phyloP scores from a whole-genome alignment of 2,329 filamentous ascomycete species.

The Colletotrichum eleusines region DNA sequence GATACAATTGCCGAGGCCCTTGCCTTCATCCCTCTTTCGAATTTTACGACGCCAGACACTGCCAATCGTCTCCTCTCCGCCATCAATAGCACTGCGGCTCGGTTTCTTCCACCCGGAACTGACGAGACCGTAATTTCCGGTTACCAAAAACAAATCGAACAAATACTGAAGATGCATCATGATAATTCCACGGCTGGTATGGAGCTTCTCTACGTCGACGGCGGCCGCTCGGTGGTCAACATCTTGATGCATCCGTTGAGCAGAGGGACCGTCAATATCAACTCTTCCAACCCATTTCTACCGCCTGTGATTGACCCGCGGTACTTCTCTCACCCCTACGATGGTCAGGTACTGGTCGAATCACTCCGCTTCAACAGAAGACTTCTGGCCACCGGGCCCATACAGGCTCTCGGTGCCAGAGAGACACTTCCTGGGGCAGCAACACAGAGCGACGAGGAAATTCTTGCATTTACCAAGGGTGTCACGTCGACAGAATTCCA shows the following conservation, averaged over 20 bases:
- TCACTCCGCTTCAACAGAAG: conserved; percentile 32
- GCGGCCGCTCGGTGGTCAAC: conserved; percentile 47
- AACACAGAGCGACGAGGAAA: conserved; percentile 31
- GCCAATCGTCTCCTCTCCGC: conserved; percentile 44
- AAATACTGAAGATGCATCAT: conserved; percentile 48
- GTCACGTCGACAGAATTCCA: conserved; percentile 38
- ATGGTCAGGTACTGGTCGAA: conserved; percentile 37
- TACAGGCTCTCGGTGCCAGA: conserved; percentile 11
- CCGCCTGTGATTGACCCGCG: conserved; percentile 36
- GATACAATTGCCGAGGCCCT: conserved; percentile 44
- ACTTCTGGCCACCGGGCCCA: conserved; percentile 17
- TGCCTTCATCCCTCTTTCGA: conserved; percentile 42
- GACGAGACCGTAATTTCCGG: conserved; percentile 52
- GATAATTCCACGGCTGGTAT: conserved; percentile 44
- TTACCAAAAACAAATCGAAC: conserved; percentile 51
- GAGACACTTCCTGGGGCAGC: conserved; percentile 44
- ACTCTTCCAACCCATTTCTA: conserved; percentile 49
- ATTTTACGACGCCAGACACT: conserved; percentile 45
- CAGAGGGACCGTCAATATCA: conserved; percentile 54
- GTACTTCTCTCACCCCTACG: conserved; percentile 31
- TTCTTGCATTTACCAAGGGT: conserved; percentile 10
- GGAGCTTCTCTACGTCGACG: conserved; percentile 51
- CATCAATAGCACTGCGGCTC: conserved; percentile 46
- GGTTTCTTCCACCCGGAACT: conserved; percentile 50
- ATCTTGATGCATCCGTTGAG: conserved; percentile 54